phyloP scores from a whole-genome alignment of 257 asterid genomes.

The Prunella vulgaris region DNA sequence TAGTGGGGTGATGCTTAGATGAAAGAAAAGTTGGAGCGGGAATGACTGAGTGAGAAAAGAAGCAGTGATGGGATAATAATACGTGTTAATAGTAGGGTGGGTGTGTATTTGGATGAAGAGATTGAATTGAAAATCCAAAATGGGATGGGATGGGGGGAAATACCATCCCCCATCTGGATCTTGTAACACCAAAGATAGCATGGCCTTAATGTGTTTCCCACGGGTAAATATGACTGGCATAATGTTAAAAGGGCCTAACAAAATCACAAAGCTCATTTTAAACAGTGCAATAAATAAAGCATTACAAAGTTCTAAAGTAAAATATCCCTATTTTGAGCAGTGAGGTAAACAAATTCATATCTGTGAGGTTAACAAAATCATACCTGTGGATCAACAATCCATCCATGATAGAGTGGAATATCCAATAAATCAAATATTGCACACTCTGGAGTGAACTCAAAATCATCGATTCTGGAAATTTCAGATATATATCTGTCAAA shows the following conservation, averaged over 20 bases:
- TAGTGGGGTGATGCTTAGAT: too few relatives aligned
- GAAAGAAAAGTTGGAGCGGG: too few relatives aligned
- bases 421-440: conserved; percentile 94
- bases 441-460: conserved; percentile 95
- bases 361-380: conserved; percentile 16
- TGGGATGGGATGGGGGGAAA: too few relatives aligned
- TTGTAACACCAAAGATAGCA: too few relatives aligned
- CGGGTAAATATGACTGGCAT: not conserved
- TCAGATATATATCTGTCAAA: conserved; percentile 19
- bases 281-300: not conserved
- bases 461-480: conserved; percentile 77
- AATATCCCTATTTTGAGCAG: not conserved
- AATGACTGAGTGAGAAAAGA: too few relatives aligned
- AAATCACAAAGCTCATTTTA: not conserved
- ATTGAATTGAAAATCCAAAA: too few relatives aligned
- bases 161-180: too few relatives aligned
- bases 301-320: not conserved
- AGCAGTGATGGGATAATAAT: too few relatives aligned
- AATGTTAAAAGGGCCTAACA: not conserved
- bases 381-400: conserved; percentile 99
- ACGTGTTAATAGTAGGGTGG: too few relatives aligned
- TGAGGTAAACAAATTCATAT: not conserved
- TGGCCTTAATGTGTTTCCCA: not conserved
- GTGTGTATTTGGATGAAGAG: too few relatives aligned
- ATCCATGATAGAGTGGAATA: conserved; percentile 97